phyloP scores from a whole-genome alignment of 164 flowering plant species.

The Protea cynaroides region DNA sequence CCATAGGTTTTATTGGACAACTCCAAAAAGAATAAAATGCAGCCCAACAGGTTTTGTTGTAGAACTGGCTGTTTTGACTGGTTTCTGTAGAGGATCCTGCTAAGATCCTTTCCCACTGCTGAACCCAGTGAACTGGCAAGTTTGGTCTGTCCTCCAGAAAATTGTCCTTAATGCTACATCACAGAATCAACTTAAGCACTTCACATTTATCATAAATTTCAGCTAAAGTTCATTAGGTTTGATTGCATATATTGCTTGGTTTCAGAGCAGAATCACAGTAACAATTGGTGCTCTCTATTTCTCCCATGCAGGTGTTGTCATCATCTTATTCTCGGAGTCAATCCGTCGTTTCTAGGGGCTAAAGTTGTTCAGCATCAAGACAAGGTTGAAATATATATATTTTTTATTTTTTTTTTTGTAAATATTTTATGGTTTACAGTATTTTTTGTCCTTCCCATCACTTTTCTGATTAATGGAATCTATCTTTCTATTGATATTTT shows the following conservation, averaged over 20 bases:
- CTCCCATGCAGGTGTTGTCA: conserved; percentile 55
- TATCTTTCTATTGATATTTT: too few relatives aligned
- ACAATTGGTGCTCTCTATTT: background rate
- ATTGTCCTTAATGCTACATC: too few relatives aligned
- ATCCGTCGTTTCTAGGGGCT: conserved; percentile 49
- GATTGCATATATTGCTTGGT: background rate
- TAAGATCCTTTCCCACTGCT: background rate
- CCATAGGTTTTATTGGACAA: too few relatives aligned
- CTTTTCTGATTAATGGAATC: too few relatives aligned
- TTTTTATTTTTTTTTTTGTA: too few relatives aligned
- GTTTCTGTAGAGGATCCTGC: background rate
- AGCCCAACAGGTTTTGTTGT: background rate
- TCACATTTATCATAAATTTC: too few relatives aligned
- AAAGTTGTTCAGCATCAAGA: conserved; percentile 5
- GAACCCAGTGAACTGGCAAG: too few relatives aligned
- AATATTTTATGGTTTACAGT: too few relatives aligned
- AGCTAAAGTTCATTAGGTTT: background rate
- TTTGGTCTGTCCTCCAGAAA: too few relatives aligned
- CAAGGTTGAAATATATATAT: background rate
- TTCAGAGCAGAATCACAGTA: background rate
- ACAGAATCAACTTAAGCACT: too few relatives aligned
- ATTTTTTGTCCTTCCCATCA: too few relatives aligned
- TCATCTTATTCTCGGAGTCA: conserved; percentile 77
- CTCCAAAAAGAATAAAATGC: too few relatives aligned
- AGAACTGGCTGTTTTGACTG: background rate